phyloP scores from a whole-genome alignment of 345 rosid genomes.

The Rubroshorea leprosula region DNA sequence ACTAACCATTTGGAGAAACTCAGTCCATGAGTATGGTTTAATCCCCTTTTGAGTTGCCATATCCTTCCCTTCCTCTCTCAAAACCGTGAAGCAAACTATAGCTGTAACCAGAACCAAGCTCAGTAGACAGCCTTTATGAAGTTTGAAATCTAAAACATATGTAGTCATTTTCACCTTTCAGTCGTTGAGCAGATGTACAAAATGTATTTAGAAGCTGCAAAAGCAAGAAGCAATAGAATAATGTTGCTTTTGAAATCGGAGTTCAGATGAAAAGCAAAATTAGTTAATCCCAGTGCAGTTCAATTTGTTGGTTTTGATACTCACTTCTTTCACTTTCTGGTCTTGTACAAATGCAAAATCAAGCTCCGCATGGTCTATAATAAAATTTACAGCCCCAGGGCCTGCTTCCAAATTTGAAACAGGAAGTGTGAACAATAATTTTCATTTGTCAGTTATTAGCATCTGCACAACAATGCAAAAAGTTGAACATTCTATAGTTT shows the following conservation, averaged over 20 bases:
- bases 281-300: neutral
- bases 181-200: constrained; percentile 43
- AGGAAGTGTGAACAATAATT: too few relatives aligned
- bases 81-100: constrained; percentile 61
- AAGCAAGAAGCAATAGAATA: constrained; percentile 7
- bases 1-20: constrained; percentile 69
- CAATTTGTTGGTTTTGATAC: neutral
- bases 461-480: too few relatives aligned
- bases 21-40: constrained; percentile 68
- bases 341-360: constrained; percentile 80
- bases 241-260: neutral
- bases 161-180: constrained; percentile 45
- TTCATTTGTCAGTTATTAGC: too few relatives aligned
- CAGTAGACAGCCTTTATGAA: constrained; percentile 11
- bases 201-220: constrained; percentile 59
- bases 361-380: constrained; percentile 80
- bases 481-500: too few relatives aligned
- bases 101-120: constrained; percentile 43
- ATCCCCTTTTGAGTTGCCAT: constrained; percentile 42
- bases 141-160: constrained; percentile 12
- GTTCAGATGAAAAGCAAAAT: constrained; percentile 1
- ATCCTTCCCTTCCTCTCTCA: constrained; percentile 49
- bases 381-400: constrained; percentile 76
- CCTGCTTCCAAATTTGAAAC: constrained; percentile 60
- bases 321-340: constrained; percentile 65